Evolutionary conservation across 352 stramenopile genomes (phyloP), one percentile per base, ranked within the genome.

Genomic region (Phytophthora vignae): DNA sequence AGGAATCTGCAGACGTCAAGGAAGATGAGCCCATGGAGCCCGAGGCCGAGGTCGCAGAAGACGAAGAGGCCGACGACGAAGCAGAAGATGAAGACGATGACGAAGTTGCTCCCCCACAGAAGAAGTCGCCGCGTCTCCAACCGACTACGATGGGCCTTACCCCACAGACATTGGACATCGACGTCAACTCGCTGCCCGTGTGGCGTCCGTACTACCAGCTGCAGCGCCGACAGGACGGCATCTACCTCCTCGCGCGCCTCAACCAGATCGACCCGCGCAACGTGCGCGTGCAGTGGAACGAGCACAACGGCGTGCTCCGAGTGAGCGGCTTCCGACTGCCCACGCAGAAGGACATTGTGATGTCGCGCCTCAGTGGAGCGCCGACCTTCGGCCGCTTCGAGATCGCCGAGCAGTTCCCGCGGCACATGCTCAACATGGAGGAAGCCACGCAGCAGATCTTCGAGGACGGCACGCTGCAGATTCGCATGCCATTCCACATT

Each of bases 321-420:
- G 67, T 93, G 52, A 76, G 68, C 22, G 83, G 83, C 59, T 74
- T 84, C 71, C 81, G 88, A 63, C 57, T 84, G 22, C 85, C 83
- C 8, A 91, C 76, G 0, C 76, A 85, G 50, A 90, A 87, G 62
- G 85, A 91, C 50, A 54, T 91, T 8, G 57, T 84, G 29, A 69
- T 91, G 62, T 85, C 85, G 4, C 73, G 73, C 8, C 82, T 90
- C 29, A 90, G 74, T 25, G 83, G 82, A 15, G 53, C 74, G 4
- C 82, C 85, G 21, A 90, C 82, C 2, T 91, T 90, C 44, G 83
- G 85, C 29, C 85, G 83, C 63, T 93, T 93, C 25, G 81, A 91
- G 52, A 90, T 93, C 60, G 59, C 55, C 14, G 76, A 92, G 74
- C 78, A 80, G 31, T 83, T 91, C 58, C 80, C 80, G 33, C 46